Evolutionary conservation across 1,284 basidiomycete species (phyloP).

Genomic region (Papiliotrema fonsecae): DNA sequence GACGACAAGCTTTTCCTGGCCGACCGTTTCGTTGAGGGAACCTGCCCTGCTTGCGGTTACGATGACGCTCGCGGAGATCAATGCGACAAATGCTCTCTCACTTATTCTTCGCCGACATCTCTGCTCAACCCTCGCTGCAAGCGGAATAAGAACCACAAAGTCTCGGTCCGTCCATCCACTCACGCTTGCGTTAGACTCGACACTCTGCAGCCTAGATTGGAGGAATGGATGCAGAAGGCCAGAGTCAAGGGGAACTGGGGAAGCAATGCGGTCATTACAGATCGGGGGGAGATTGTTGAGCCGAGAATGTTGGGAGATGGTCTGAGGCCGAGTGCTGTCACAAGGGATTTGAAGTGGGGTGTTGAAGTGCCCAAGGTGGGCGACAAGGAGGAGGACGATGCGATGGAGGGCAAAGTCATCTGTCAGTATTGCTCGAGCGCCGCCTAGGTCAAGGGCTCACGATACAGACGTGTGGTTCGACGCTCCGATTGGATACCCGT

Average conservation of each 20-base stretch:
- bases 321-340: slow-evolving; percentile 83
- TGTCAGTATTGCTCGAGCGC: slow-evolving; percentile 58
- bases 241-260: slow-evolving; percentile 85
- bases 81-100: slow-evolving; percentile 91
- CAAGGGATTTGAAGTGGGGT: slow-evolving; percentile 93
- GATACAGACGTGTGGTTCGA: slow-evolving; percentile 89
- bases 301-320: slow-evolving; percentile 77
- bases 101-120: slow-evolving; percentile 83
- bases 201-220: slow-evolving; percentile 72
- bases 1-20: slow-evolving; percentile 88
- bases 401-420: slow-evolving; percentile 91
- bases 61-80: slow-evolving; percentile 97
- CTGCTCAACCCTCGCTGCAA: slow-evolving; percentile 94
- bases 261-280: slow-evolving; percentile 81
- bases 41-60: slow-evolving; percentile 82
- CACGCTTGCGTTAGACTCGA: slow-evolving; percentile 93
- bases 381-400: slow-evolving; percentile 63
- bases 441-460: slow-evolving; percentile 7
- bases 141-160: slow-evolving; percentile 71
- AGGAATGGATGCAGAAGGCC: slow-evolving; percentile 81
- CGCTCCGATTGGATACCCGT: slow-evolving; percentile 94
- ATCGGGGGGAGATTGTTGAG: slow-evolving; percentile 83
- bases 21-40: slow-evolving; percentile 92
- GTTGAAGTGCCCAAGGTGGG: slow-evolving; percentile 80
- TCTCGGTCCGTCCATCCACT: slow-evolving; percentile 72